These are phyloP conservation scores for Canna indica DNA, from an alignment of 176 grass and related monocot genomes.

Conservation along the genomic window DNA sequence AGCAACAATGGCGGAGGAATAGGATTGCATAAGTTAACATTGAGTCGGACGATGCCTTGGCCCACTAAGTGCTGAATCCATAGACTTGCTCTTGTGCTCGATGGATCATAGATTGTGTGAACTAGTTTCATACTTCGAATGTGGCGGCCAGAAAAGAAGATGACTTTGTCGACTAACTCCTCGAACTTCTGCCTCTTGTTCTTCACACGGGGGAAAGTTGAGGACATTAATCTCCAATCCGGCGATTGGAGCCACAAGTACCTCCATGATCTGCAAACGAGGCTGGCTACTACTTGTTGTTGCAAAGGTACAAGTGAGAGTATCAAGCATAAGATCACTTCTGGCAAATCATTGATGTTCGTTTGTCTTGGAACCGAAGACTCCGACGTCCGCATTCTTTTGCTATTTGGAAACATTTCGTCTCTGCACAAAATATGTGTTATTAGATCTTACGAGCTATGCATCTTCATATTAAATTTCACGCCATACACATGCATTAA, in stretches of 20 bases:
- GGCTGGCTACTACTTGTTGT: background rate
- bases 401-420: too few species aligned
- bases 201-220: background rate
- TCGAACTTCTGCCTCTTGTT: constrained; percentile 6
- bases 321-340: background rate
- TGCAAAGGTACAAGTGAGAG: background rate
- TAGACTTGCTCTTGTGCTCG: background rate
- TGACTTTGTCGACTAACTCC: constrained; percentile 1
- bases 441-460: too few species aligned
- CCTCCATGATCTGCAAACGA: background rate
- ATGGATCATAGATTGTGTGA: background rate
- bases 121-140: background rate
- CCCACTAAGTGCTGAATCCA: background rate
- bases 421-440: background rate
- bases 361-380: background rate
- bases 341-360: background rate
- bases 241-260: background rate
- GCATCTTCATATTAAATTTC: too few species aligned
- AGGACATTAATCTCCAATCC: background rate
- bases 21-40: background rate
- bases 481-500: too few species aligned
- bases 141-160: background rate
- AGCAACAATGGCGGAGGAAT: background rate
- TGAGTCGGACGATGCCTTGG: background rate
- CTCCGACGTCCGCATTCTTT: background rate